Base-by-base conservation (phyloP, 371 early-diverging fungal species). In the Paraphysoderma sedebokerense region DNA sequence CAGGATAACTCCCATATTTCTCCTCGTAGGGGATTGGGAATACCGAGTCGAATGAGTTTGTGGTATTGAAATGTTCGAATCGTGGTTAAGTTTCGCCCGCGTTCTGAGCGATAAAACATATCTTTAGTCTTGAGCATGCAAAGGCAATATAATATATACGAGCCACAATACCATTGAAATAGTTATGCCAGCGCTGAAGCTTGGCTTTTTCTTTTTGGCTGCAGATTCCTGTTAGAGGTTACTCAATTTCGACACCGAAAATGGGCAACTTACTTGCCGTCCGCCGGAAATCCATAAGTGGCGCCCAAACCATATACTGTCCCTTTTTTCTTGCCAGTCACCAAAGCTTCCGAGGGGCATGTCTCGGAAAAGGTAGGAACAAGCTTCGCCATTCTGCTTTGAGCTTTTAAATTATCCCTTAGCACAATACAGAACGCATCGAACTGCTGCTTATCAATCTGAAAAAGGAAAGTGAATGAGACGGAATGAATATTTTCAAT, bases 1-100 rank as follows among this genome's bases (percentile, higher is more conserved):
- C 82, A 82, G 57, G 85, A 84, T 4, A 84, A 60, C 61, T 95
- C 96, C 98, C 98, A 97, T 9, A 93, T 71, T 61, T 97, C 98
- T 11, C 93, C 92, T 24, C 98, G 79, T 46, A 95, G 60, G 23
- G 69, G 60, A 57, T 89, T 88, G 1, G 96, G 91, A 33, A 95
- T 61, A 6, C 98, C 98, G 0, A 92, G 80, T 6, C 92, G 78
- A 19, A 92, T 80, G 33, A 97, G 69, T 47, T 85, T 83, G n/a
- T 80, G 70, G 62, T 91, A 92, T 22, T 81, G 83, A 3, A 86
- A 75, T 1, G 76, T 67, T 23, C 83, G 76, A 15, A 88, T 60
- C 37, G 86, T 62, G 0, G 95, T 87, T 54, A 97, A 54, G 52
- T 97, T 92, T 24, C 93, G 65, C 1, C 98, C 98, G 59, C 83